Percentiles rank a stretch among this genome's conserved stretches.
phyloP scores from a whole-genome alignment of 176 grass and related monocot species.

The Eragrostis nindensis region DNA sequence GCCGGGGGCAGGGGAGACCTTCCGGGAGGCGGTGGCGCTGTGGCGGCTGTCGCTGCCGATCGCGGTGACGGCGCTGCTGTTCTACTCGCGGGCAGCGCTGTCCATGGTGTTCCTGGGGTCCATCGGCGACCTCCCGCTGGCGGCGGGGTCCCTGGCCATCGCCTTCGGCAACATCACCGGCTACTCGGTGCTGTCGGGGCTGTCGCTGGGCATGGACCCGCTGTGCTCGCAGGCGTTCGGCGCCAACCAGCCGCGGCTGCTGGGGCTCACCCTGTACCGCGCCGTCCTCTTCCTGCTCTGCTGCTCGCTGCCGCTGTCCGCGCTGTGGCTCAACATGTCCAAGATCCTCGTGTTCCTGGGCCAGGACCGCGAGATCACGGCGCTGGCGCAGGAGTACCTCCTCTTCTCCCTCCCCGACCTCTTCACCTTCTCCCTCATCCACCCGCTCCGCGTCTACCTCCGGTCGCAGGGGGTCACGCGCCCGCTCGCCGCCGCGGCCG shows the following conservation, averaged over 20 bases:
- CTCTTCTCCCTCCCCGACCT: constrained; percentile 88
- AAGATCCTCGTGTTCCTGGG: constrained; percentile 78
- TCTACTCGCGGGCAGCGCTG: constrained; percentile 80
- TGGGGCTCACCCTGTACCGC: constrained; percentile 82
- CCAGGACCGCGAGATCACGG: constrained; percentile 81
- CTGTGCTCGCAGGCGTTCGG: constrained; percentile 96
- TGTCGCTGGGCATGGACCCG: constrained; percentile 96
- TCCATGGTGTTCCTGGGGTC: constrained; percentile 94
- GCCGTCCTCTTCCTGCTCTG: constrained; percentile 90
- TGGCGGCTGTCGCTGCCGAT: constrained; percentile 82
- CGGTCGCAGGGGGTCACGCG: constrained; percentile 82
- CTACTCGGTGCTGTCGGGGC: constrained; percentile 82
- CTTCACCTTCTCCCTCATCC: constrained; percentile 84
- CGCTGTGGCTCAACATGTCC: constrained; percentile 79
- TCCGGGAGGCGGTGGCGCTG: constrained; percentile 61
- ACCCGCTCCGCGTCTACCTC: constrained; percentile 93
- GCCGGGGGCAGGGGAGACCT: constrained; percentile 27
- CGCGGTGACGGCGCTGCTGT: constrained; percentile 74
- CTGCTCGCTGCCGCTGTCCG: constrained; percentile 79
- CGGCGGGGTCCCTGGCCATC: constrained; percentile 83
- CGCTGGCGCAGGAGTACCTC: constrained; percentile 70
- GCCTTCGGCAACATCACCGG: constrained; percentile 97
- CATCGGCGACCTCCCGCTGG: constrained; percentile 85
- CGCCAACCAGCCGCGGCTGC: constrained; percentile 64
- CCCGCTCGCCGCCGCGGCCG: constrained; percentile 65